Percentiles rank a stretch among this genome's conserved stretches.
Conservation (phyloP, 345 rosid genomes). For the Lumnitzera racemosa region DNA sequence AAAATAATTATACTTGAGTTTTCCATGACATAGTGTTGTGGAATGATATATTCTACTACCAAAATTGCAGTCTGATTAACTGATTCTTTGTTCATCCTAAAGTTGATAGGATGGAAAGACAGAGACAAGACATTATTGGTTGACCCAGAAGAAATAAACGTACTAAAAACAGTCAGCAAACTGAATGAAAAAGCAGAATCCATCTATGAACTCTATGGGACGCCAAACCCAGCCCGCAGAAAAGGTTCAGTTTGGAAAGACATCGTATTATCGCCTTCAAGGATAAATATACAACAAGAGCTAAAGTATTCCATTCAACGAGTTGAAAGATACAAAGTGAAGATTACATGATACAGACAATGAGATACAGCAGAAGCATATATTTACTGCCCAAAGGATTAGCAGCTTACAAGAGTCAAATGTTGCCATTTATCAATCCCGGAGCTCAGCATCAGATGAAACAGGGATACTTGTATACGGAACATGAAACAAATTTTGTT, state of each 20-base stretch:
- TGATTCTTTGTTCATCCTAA: slow-evolving; percentile 24
- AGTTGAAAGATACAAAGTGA: slow-evolving; percentile 32
- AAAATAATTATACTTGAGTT: background rate
- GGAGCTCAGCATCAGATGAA: no score
- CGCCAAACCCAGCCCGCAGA: slow-evolving; percentile 61
- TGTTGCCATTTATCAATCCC: no score
- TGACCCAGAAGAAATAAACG: slow-evolving; percentile 78
- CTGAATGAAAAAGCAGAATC: slow-evolving; percentile 81
- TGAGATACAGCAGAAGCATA: no score
- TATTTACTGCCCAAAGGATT: no score
- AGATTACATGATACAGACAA: no score
- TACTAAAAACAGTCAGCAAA: slow-evolving; percentile 49
- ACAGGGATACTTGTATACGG: no score
- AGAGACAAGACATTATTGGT: slow-evolving; percentile 75
- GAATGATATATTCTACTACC: no score
- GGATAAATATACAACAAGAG: slow-evolving; percentile 69
- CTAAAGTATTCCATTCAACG: slow-evolving; percentile 57
- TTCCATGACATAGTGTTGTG: no score
- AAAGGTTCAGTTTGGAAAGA: slow-evolving; percentile 93
- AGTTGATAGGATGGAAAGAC: slow-evolving; percentile 98
- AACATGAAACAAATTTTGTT: no score
- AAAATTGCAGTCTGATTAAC: background rate
- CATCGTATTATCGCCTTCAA: slow-evolving; percentile 82
- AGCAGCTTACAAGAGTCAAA: no score
- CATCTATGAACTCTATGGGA: slow-evolving; percentile 57